These are phyloP conservation scores for Hypoxylon trugodes DNA, from an alignment of 495 filamentous ascomycete species.

Conservation along the genomic window DNA sequence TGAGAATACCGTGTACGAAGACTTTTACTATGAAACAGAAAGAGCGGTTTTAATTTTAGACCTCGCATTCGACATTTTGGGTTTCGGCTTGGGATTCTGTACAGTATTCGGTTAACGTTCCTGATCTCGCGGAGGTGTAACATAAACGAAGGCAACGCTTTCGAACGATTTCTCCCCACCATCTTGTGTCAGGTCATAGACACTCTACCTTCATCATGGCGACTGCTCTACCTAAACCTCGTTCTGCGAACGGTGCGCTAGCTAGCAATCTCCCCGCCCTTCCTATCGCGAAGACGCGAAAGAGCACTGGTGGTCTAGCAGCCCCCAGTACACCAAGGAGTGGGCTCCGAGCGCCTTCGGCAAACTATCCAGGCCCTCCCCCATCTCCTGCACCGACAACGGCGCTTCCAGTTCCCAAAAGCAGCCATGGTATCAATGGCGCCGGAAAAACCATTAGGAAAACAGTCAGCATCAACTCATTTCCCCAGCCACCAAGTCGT, in stretches of 20 bases:
- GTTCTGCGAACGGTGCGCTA: conserved; percentile 69
- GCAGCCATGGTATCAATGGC: conserved; percentile 59
- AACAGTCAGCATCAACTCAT: conserved; percentile 88
- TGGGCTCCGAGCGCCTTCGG: conserved; percentile 70
- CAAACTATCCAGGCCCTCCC: conserved; percentile 50
- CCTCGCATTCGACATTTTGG: conserved; percentile 18
- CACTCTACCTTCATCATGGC: conserved; percentile 55
- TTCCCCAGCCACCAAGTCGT: conserved; percentile 85
- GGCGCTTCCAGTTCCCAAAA: conserved; percentile 60
- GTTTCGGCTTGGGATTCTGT: conserved; percentile 17
- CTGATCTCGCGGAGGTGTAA: conserved; percentile 7
- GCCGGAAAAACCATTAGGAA: conserved; percentile 75
- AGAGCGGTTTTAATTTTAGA: conserved; percentile 25
- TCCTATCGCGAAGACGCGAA: conserved; percentile 74
- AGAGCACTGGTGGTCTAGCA: conserved; percentile 61
- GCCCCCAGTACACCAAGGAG: conserved; percentile 62
- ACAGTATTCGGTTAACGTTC: conserved; percentile 12
- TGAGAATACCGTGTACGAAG: conserved; percentile 2
- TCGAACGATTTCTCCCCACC: conserved; percentile 8
- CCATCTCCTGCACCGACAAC: conserved; percentile 58
- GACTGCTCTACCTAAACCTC: conserved; percentile 70
- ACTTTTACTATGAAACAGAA: conserved; percentile 34
- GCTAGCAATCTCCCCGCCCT: conserved; percentile 72
- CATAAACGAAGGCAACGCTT: conserved; percentile 10
- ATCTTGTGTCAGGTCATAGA: conserved; percentile 20